A percentile compares a stretch with the other conserved stretches of the same genome.
These are phyloP conservation scores for Climacium dendroides DNA, from an alignment of 225 moss, liverwort and hornwort genomes.

Conservation along the genomic window DNA sequence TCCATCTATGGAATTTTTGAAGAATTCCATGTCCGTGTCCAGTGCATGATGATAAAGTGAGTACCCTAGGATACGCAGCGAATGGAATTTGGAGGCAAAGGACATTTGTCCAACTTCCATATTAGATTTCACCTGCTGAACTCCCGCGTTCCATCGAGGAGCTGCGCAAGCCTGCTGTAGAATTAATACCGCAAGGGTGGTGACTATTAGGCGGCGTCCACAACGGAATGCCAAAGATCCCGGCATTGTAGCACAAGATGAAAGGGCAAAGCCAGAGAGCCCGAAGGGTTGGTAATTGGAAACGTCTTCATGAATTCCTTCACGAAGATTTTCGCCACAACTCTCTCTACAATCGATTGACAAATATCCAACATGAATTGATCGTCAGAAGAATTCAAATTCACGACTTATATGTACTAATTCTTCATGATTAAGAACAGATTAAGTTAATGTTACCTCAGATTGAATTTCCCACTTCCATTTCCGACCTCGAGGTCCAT, in stretches of 20 bases:
- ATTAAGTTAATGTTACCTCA: neutral
- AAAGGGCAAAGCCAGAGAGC: neutral
- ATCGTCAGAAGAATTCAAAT: neutral
- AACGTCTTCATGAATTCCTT: neutral
- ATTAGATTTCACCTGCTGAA: neutral
- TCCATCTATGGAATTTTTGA: neutral
- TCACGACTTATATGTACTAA: neutral
- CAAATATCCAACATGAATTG: neutral
- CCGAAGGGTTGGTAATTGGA: neutral
- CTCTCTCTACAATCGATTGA: neutral
- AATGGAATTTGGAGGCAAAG: neutral
- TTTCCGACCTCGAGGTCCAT: neutral
- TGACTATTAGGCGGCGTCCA: neutral
- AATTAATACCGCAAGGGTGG: neutral
- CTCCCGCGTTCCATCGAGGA: neutral
- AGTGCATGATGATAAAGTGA: neutral
- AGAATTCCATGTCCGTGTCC: no score
- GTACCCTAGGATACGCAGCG: neutral
- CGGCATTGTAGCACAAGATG: neutral
- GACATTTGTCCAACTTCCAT: neutral
- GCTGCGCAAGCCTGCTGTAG: neutral
- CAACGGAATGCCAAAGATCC: neutral
- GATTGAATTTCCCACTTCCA: neutral
- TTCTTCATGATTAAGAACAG: neutral
- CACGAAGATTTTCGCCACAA: neutral